Percentiles rank a stretch among this genome's conserved stretches.
Conservation (phyloP, 1,284 basidiomycete species). For the Boletellus dicymbophilus region DNA sequence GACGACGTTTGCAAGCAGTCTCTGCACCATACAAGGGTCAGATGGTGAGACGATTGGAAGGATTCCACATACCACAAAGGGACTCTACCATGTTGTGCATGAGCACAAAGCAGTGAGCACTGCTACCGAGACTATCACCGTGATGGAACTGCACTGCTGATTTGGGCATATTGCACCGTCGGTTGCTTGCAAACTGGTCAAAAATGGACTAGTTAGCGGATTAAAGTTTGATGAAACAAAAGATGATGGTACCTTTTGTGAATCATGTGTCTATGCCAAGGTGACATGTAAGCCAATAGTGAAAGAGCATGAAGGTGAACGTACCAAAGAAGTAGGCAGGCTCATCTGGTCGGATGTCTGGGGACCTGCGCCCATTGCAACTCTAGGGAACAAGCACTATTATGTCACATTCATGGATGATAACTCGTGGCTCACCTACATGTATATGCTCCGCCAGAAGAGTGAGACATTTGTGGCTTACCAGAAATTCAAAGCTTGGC, state of each 20-base stretch:
- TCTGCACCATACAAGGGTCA: conserved; percentile 27
- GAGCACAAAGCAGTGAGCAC: neutral
- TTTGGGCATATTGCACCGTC: conserved; percentile 38
- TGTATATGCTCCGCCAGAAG: conserved; percentile 30
- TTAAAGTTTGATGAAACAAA: conserved; percentile 17
- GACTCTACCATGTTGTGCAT: neutral
- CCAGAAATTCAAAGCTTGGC: conserved; percentile 30
- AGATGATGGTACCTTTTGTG: conserved; percentile 9
- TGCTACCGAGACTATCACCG: conserved; percentile 19
- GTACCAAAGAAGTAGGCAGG: conserved; percentile 4
- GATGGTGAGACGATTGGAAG: conserved; percentile 22
- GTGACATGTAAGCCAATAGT: conserved; percentile 11
- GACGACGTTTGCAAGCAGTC: conserved; percentile 28
- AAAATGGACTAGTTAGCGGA: neutral
- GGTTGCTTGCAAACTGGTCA: neutral
- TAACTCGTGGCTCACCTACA: conserved; percentile 21
- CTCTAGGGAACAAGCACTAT: conserved; percentile 24
- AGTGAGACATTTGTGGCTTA: conserved; percentile 30
- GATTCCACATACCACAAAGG: conserved; percentile 10
- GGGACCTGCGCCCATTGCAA: conserved; percentile 32
- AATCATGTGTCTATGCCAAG: conserved; percentile 15
- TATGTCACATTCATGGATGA: conserved; percentile 37
- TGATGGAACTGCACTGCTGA: conserved; percentile 35
- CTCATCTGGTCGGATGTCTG: conserved; percentile 35
- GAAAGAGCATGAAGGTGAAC: conserved; percentile 1